These are phyloP conservation scores for Hygrophorus russula DNA, from an alignment of 768 basidiomycete genomes.

Conservation along the genomic window DNA sequence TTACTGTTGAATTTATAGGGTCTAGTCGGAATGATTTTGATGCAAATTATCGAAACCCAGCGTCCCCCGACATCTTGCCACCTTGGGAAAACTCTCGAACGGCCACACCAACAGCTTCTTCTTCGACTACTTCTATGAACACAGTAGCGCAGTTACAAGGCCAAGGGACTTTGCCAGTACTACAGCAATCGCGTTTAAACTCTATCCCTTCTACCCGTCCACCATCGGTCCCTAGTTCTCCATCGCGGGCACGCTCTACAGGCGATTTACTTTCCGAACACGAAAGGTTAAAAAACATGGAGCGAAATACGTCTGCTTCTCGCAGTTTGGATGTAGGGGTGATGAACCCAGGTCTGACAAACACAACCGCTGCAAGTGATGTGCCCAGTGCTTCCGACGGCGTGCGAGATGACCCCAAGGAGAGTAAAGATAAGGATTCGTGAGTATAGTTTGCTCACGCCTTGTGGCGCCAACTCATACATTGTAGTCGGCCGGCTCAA, in stretches of 20 bases:
- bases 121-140: conserved; percentile 23
- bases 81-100: conserved; percentile 48
- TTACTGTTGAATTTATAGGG: conserved; percentile 4
- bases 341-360: conserved; percentile 5
- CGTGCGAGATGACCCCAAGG: conserved; percentile 18
- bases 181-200: conserved; percentile 18
- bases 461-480: conserved; percentile 1
- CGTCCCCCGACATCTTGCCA: conserved; percentile 49
- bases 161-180: too few relatives aligned
- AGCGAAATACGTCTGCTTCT: conserved; percentile 6
- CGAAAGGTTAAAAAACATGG: conserved; percentile 24
- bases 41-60: conserved; percentile 52
- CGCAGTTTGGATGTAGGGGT: conserved; percentile 3
- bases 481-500: conserved; percentile 40
- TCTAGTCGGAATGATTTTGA: conserved; percentile 16
- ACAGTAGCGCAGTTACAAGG: conserved; percentile 20
- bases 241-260: conserved; percentile 44
- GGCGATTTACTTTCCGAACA: conserved; percentile 33
- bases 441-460: conserved; percentile 20
- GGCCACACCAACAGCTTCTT: conserved; percentile 40
- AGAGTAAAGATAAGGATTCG: conserved; percentile 38
- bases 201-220: conserved; percentile 25
- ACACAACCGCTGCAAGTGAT: conserved; percentile 4
- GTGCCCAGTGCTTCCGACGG: conserved; percentile 14
- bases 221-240: conserved; percentile 30